Percentiles rank a stretch among this genome's conserved stretches.
phyloP scores from a whole-genome alignment of 148 eudicot species.

The Rhododendron ferrugineum region DNA sequence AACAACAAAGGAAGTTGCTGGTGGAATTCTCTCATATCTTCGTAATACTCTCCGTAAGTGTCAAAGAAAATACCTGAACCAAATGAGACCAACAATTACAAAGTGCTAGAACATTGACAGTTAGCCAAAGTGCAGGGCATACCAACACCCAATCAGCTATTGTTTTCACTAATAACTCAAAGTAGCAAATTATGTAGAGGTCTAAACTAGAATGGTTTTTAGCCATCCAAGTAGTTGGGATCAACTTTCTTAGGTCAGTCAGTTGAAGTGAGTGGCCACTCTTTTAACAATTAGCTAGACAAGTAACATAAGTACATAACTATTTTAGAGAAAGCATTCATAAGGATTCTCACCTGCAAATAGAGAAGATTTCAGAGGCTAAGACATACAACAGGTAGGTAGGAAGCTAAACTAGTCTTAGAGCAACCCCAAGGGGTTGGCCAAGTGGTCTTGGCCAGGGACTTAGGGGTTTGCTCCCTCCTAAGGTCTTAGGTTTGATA shows the following conservation, averaged over 20 bases:
- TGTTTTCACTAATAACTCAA: neutral
- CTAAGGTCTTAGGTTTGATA: too few species aligned
- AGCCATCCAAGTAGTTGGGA: neutral
- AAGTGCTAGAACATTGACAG: neutral
- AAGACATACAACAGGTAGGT: neutral
- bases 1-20: constrained; percentile 72
- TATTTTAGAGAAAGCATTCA: neutral
- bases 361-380: neutral
- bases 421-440: neutral
- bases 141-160: neutral
- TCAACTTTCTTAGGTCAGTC: neutral
- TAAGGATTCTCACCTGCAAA: neutral
- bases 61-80: constrained; percentile 82
- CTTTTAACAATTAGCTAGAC: neutral
- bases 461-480: too few species aligned
- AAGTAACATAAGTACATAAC: neutral
- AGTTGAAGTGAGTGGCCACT: neutral
- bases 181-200: neutral
- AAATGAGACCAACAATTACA: neutral
- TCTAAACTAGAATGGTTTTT: neutral
- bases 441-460: neutral
- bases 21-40: constrained; percentile 88
- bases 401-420: neutral
- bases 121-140: neutral
- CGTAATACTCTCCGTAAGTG: constrained; percentile 92